Evolutionary conservation across 2,329 filamentous ascomycete genomes (phyloP).

Genomic region (Aureobasidium sp.): DNA sequence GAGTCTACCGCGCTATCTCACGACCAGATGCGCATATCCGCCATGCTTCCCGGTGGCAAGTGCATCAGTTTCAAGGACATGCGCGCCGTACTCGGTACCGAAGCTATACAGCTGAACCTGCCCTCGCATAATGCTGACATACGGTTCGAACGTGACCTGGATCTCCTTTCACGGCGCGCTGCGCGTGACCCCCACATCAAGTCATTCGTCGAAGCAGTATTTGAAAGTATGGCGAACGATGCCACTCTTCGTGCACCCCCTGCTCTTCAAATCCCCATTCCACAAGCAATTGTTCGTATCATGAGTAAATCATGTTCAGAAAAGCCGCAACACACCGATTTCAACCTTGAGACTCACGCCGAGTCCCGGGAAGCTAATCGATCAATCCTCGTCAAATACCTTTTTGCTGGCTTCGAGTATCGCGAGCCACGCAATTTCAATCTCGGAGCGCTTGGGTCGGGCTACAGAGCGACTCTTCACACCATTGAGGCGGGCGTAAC

Average conservation of each 20-base stretch:
- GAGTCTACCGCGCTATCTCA: not conserved
- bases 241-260: constrained; percentile 5
- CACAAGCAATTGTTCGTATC: not conserved
- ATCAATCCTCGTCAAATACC: constrained; percentile 3
- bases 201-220: constrained; percentile 10
- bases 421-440: not conserved
- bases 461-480: not conserved
- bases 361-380: too few species aligned
- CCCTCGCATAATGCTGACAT: constrained; percentile 15
- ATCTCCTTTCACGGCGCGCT: not conserved
- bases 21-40: not conserved
- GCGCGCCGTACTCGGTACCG: not conserved
- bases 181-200: not conserved
- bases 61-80: not conserved
- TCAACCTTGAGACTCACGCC: not conserved
- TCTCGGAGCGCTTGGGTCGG: not conserved
- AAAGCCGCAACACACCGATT: not conserved
- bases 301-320: not conserved
- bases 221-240: constrained; percentile 3
- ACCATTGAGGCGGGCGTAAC: constrained; percentile 12
- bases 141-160: not conserved
- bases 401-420: constrained; percentile 17
- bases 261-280: constrained; percentile 3
- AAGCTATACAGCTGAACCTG: constrained; percentile 3
- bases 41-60: not conserved